Evolutionary conservation across 345 rosid species (phyloP), one percentile per base, ranked within the genome.

Genomic region (Camelina laxa): DNA sequence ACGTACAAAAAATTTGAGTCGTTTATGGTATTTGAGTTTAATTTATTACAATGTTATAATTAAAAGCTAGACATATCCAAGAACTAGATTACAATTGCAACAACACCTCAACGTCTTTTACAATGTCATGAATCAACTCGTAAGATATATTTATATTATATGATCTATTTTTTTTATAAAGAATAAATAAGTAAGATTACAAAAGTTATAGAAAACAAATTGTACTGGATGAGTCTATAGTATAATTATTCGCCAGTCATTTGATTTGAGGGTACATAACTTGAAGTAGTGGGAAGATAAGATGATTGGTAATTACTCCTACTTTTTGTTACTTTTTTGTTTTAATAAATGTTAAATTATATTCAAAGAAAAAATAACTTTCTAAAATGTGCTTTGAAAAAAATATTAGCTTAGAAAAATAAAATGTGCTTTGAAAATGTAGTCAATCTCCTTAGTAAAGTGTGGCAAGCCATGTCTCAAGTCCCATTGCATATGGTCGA

Each of bases 211-310:
- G 33, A 60, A 36, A 19, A 19, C 12, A 38, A 1, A 36, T 31
- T 11, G 45, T 17, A 33, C 36, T 47, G 35, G 57, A 10, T 50
- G 51, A 49, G 42, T 47, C 69, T n/a, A 65, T 73, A 63, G 45
- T 80, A 45, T 74, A 78, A 86, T 85, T 39, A 82, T 85, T 82
- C 75, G 61, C 82, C 68, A 78, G 84, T 82, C 91, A 88, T 85
- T 81, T 74, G 81, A 33, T 27, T 27, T 4, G 30, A 27, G 70
- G 41, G 27, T 42, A 27, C 50, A 20, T 50, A 68, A 51, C 15
- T 60, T 38, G 5, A 24, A 13, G 14, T 50, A 48, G 66, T 70
- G 49, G 68, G 49, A 0, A 71, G 15, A 16, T 38, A 60, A 6
- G 60, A 6, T 22, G 8, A 48, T 58, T 70, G 45, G 12, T 38